Evolutionary conservation across 345 rosid genomes (phyloP).

Genomic region (Bruguiera gymnorhiza): DNA sequence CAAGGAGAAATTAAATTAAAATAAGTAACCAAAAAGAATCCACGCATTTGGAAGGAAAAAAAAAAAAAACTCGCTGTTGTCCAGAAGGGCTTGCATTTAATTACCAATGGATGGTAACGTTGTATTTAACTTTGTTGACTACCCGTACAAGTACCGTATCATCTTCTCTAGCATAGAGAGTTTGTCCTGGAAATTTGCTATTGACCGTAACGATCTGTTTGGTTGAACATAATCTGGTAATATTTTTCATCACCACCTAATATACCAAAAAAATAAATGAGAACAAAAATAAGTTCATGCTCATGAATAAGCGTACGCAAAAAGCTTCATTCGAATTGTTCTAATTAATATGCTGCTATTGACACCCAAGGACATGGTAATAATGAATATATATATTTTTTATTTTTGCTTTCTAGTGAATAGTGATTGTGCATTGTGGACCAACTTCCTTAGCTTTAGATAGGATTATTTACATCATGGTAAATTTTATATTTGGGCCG

Average conservation of each 20-base stretch:
- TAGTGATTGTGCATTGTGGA: no score
- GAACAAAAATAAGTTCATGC: background rate
- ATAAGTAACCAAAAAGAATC: background rate
- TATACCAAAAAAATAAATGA: background rate
- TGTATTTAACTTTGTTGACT: slow-evolving; percentile 53
- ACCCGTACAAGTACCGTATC: slow-evolving; percentile 56
- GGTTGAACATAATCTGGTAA: slow-evolving; percentile 35
- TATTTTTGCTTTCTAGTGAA: no score
- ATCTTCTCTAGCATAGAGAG: slow-evolving; percentile 49
- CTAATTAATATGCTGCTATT: background rate
- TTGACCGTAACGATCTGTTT: slow-evolving; percentile 43
- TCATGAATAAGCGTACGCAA: background rate
- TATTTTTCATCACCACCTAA: slow-evolving; percentile 44
- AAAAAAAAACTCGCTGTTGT: background rate
- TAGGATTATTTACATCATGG: background rate
- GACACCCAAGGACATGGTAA: background rate
- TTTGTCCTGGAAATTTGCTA: slow-evolving; percentile 55
- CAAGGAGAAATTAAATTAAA: background rate
- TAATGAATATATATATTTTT: background rate
- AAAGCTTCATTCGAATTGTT: background rate
- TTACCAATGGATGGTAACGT: slow-evolving; percentile 66
- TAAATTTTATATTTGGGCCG: no score
- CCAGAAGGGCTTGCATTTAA: background rate
- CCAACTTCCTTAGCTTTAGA: background rate
- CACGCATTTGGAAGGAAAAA: background rate